Conservation (phyloP, 2,329 filamentous ascomycete genomes). For the Trichoderma afroharzianum region DNA sequence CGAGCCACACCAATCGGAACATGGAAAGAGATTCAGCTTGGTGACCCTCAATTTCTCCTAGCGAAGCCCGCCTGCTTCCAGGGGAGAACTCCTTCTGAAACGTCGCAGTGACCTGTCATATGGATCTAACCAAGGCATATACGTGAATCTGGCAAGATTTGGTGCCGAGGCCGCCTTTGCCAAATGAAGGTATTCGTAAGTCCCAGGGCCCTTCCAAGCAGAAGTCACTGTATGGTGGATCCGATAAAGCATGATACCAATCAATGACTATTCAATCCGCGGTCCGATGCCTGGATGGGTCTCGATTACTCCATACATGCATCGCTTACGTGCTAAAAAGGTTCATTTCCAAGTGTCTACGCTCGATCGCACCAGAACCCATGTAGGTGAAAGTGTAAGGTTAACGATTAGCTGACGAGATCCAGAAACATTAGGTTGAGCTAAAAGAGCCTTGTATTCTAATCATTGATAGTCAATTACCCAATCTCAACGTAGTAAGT, state of each 20-base stretch:
- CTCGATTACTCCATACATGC: background rate
- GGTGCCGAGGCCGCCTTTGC: background rate
- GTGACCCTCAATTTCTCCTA: background rate
- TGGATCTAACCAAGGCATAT: background rate
- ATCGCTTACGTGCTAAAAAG: background rate
- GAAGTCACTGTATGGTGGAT: background rate
- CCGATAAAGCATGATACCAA: background rate
- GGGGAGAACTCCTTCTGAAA: background rate
- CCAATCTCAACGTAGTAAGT: background rate
- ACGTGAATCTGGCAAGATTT: background rate
- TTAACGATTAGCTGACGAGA: background rate
- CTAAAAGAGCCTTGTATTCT: background rate
- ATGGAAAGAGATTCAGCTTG: background rate
- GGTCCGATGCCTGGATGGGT: background rate
- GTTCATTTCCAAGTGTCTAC: background rate
- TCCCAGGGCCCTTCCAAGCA: background rate
- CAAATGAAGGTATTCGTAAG: background rate
- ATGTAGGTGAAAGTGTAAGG: background rate
- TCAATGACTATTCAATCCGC: background rate
- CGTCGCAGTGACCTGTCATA: background rate
- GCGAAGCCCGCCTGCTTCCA: background rate
- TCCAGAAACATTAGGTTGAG: background rate
- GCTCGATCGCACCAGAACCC: background rate
- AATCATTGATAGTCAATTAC: background rate
- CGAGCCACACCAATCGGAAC: background rate